Evolutionary conservation across 2,329 filamentous ascomycete species (phyloP).

Genomic region (Beauveria brongniartii): DNA sequence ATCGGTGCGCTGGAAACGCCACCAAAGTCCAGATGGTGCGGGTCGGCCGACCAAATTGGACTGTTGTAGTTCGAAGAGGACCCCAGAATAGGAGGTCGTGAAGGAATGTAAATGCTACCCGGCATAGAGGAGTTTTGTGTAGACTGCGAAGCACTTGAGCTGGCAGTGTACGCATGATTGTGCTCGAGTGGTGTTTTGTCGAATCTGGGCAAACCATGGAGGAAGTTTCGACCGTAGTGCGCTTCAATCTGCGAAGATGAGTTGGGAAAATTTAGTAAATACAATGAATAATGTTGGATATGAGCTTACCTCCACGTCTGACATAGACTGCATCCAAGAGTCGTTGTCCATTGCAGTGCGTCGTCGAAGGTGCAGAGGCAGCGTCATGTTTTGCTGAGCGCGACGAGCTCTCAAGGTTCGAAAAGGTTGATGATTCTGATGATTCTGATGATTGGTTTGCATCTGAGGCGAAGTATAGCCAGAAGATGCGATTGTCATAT

Average conservation of each 20-base stretch:
- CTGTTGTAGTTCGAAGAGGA: not conserved
- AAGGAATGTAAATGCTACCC: not conserved
- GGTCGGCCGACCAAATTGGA: not conserved
- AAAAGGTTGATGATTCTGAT: not conserved
- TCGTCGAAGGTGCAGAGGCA: conserved; percentile 1
- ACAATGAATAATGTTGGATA: not conserved
- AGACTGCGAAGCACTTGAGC: not conserved
- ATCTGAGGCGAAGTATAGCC: not conserved
- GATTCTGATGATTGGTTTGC: not conserved
- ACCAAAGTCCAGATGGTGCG: not conserved
- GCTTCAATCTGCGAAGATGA: not conserved
- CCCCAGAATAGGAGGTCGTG: not conserved
- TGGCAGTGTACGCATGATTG: not conserved
- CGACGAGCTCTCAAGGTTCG: conserved; percentile 15
- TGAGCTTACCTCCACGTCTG: conserved; percentile 14
- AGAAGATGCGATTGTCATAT: not conserved
- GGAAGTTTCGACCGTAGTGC: not conserved
- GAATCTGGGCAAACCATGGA: not conserved
- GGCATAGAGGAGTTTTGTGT: not conserved
- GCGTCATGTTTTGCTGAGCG: not conserved
- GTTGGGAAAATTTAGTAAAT: not conserved
- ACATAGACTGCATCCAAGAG: conserved; percentile 13
- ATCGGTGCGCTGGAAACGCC: not conserved
- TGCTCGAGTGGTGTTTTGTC: not conserved
- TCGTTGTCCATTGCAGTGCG: conserved; percentile 12